Conservation (phyloP, 2,329 filamentous ascomycete genomes). For the Fusarium napiforme region DNA sequence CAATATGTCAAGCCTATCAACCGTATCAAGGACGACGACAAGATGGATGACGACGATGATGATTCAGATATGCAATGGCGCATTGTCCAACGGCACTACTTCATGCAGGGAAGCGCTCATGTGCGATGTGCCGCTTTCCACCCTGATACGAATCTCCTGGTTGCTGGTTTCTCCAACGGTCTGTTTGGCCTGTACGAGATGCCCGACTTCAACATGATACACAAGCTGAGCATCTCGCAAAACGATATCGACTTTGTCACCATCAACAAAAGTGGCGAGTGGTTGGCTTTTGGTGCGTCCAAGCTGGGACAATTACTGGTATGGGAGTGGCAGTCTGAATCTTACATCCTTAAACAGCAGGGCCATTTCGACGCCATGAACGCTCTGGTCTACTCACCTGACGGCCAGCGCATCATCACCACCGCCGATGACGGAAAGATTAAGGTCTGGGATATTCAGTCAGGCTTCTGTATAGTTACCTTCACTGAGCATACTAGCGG, state of each 20-base stretch:
- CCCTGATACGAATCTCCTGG: constrained; percentile 86
- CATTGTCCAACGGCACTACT: constrained; percentile 91
- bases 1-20: constrained; percentile 76
- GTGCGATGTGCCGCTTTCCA: constrained; percentile 94
- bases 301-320: constrained; percentile 96
- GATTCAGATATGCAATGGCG: constrained; percentile 82
- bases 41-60: constrained; percentile 69
- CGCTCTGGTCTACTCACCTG: constrained; percentile 89
- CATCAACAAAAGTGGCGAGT: constrained; percentile 94
- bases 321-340: constrained; percentile 99
- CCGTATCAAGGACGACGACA: constrained; percentile 66
- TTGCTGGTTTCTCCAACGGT: constrained; percentile 95
- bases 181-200: constrained; percentile 95
- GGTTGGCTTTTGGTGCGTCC: constrained; percentile 96
- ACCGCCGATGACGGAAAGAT: constrained; percentile 97
- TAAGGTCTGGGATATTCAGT: constrained; percentile 97
- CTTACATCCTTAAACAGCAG: constrained; percentile 97
- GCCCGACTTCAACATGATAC: constrained; percentile 94
- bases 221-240: constrained; percentile 92
- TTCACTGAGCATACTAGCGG: constrained; percentile 97
- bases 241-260: constrained; percentile 96
- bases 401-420: constrained; percentile 92
- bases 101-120: constrained; percentile 89
- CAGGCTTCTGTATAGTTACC: constrained; percentile 97
- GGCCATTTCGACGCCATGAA: constrained; percentile 98